Evolutionary conservation across 306 rosid genomes (phyloP), one percentile per base, ranked within the genome.

Genomic region (Leucaena leucocephala): DNA sequence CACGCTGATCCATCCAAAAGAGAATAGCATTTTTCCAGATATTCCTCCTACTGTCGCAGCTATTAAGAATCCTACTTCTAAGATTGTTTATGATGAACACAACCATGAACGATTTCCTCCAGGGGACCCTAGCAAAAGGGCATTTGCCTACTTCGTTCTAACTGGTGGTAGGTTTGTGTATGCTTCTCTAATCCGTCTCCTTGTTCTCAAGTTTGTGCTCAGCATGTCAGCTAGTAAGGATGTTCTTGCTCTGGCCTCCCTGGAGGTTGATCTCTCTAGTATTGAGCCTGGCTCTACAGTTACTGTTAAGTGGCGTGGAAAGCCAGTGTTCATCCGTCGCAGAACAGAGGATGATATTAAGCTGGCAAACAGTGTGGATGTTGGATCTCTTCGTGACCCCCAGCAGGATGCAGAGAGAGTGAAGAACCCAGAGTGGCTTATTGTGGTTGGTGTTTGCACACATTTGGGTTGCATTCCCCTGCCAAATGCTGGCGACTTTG

Each of bases 201-300:
- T 90, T 43, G 8, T 90, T 70, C 95, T 90, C 76, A 90, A 90
- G 85, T 88, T 90, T 80, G 92, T 90, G 78, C 85, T 90, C 33
- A 90, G 95, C 81, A 88, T 90, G 95, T 88, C 92, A 39, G 95
- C 95, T 43, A 90, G 91, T 71, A 90, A 90, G 88, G 95, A 90
- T 82, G 95, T 90, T 82, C 95, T 90, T 70, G 92, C 95, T 4
- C 0, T 90, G 83, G 95, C 95, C 58, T 90, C 95, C 3, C 43
- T 90, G 3, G 95, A 90, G 84, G 95, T 90, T 59, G 95, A 90
- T 84, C 87, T 90, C 46, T 88, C 95, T 21, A 81, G 90, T 81
- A 88, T 90, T 68, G 95, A 90, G 81, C 90, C 87, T 3, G 92
- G 92, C 74, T 17, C 80, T 35, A 90, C 92, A 0, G 95, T 90